Percentiles rank a stretch among this genome's conserved stretches.
phyloP scores from a whole-genome alignment of 2,329 filamentous ascomycete genomes.

The Coleophoma eucalyptorum region DNA sequence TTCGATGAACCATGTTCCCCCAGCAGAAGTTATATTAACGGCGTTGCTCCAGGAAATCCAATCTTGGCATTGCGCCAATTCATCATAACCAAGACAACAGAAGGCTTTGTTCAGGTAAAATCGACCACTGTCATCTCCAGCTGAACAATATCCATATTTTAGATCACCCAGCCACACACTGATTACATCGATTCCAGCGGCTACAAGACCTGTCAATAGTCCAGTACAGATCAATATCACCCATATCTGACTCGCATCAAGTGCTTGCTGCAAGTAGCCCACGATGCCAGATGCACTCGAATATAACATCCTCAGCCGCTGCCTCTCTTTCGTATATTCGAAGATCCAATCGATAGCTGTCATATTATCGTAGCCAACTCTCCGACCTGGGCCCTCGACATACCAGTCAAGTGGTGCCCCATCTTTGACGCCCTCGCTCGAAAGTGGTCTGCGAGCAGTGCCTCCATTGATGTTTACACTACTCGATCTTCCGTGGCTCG shows the following conservation, averaged over 20 bases:
- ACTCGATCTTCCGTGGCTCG: conserved; percentile 8
- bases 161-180: conserved; percentile 93
- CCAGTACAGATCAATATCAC: conserved; percentile 82
- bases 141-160: conserved; percentile 84
- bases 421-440: conserved; percentile 34
- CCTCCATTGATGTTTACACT: conserved; percentile 11
- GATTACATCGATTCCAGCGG: conserved; percentile 83
- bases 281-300: conserved; percentile 66
- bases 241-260: conserved; percentile 91
- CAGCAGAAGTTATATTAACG: conserved; percentile 59
- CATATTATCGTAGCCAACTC: conserved; percentile 92
- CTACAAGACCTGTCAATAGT: conserved; percentile 76
- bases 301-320: conserved; percentile 74
- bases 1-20: conserved; percentile 76
- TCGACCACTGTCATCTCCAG: conserved; percentile 69
- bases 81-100: conserved; percentile 90
- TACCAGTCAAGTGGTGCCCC: conserved; percentile 72
- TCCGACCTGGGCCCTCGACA: conserved; percentile 79
- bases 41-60: conserved; percentile 85
- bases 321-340: conserved; percentile 94
- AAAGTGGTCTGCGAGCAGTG: conserved; percentile 8
- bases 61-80: conserved; percentile 74
- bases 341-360: conserved; percentile 99
- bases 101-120: conserved; percentile 92
- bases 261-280: conserved; percentile 67